phyloP scores from a whole-genome alignment of 139 green algal species.

The Haematococcus sp. region DNA sequence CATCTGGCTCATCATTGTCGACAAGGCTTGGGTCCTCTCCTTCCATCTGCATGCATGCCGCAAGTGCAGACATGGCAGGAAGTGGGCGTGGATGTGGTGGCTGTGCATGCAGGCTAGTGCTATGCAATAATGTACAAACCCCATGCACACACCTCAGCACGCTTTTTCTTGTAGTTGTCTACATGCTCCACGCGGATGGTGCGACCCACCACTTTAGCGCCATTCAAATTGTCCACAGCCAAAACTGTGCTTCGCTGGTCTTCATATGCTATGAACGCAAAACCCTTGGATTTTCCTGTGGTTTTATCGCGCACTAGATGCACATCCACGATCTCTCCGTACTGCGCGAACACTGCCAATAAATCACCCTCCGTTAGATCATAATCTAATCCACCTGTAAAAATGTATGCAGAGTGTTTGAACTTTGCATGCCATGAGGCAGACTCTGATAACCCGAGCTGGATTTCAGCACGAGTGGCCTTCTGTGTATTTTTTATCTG shows the following conservation, averaged over 20 bases:
- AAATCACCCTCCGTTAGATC: slow-evolving; percentile 96
- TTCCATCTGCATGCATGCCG: slow-evolving; percentile 4
- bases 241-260: slow-evolving; percentile 97
- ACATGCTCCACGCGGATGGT: slow-evolving; percentile 94
- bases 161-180: slow-evolving; percentile 91
- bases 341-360: slow-evolving; percentile 94
- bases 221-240: slow-evolving; percentile 97
- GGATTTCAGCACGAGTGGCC: slow-evolving; percentile 70
- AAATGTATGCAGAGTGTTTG: slow-evolving; percentile 93
- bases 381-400: slow-evolving; percentile 83
- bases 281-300: slow-evolving; percentile 71
- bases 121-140: not conserved
- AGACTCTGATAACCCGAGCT: slow-evolving; percentile 68
- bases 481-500: slow-evolving; percentile 96
- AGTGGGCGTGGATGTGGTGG: no score
- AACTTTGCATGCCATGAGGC: slow-evolving; percentile 94
- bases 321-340: slow-evolving; percentile 95
- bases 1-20: not conserved
- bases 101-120: no score
- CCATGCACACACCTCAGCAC: slow-evolving; percentile 58
- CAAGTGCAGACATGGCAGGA: not conserved
- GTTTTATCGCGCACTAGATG: slow-evolving; percentile 74
- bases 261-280: slow-evolving; percentile 97
- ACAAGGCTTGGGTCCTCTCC: not conserved
- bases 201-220: slow-evolving; percentile 76